Conservation (phyloP, 208 protist genomes). For the Leishmania mexicana region DNA sequence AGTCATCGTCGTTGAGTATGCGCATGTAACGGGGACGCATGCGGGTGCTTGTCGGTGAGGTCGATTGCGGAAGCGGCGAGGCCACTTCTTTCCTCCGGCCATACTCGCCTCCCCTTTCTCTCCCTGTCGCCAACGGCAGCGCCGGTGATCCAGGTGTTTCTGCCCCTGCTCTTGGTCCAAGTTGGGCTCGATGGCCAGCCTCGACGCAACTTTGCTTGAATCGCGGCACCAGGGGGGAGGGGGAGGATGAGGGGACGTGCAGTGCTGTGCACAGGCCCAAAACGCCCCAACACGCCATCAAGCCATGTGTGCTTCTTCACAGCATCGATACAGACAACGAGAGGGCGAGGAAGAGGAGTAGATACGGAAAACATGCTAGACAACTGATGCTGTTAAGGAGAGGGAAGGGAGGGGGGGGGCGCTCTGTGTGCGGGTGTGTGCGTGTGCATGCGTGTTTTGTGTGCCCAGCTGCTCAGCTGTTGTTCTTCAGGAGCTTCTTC, state of each 20-base stretch:
- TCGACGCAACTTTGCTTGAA: background rate
- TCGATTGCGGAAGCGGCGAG: background rate
- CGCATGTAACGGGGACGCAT: background rate
- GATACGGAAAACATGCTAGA: background rate
- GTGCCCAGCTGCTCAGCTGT: slow-evolving; percentile 7
- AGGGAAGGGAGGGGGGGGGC: background rate
- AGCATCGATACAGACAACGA: background rate
- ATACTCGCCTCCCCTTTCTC: background rate
- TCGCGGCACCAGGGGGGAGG: background rate
- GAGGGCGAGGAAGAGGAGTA: background rate
- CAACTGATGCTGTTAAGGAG: background rate
- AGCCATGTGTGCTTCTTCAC: background rate
- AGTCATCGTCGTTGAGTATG: background rate
- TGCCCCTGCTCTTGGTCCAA: background rate
- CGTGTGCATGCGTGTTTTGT: background rate
- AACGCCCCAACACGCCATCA: background rate
- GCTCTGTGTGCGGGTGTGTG: background rate
- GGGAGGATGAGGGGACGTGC: too few species aligned
- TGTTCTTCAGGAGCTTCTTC: slow-evolving; percentile 72
- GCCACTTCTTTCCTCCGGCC: background rate
- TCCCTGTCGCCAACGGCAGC: background rate
- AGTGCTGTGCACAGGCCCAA: background rate
- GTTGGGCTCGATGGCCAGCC: background rate
- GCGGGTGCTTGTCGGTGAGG: background rate
- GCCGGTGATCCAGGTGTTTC: background rate